phyloP scores from a whole-genome alignment of 2,329 filamentous ascomycete species.

The Penicillium digitatum region DNA sequence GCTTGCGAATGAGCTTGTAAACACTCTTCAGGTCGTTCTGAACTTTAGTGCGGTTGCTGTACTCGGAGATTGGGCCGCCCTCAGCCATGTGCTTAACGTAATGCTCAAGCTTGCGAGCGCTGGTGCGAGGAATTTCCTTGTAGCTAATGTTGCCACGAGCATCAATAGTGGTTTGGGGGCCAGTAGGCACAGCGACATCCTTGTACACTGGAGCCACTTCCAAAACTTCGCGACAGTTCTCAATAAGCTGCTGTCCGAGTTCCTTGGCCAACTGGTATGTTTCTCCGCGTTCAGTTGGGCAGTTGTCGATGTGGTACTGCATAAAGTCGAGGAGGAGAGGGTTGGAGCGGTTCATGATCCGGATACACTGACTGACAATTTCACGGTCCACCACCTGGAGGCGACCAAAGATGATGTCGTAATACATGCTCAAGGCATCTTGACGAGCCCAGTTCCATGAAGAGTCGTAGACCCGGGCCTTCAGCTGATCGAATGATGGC shows the following conservation, averaged over 20 bases:
- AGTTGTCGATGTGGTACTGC: slow-evolving; percentile 99
- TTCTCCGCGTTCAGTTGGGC: slow-evolving; percentile 91
- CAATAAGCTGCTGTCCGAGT: slow-evolving; percentile 86
- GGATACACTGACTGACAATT: slow-evolving; percentile 97
- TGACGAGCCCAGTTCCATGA: slow-evolving; percentile 99
- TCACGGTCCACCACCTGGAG: slow-evolving; percentile 91
- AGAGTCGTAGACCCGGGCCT: slow-evolving; percentile 94
- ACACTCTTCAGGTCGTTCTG: slow-evolving; percentile 92
- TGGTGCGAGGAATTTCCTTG: slow-evolving; percentile 77
- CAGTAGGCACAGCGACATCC: slow-evolving; percentile 88
- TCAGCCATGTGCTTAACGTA: slow-evolving; percentile 99
- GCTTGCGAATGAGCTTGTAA: slow-evolving; percentile 97
- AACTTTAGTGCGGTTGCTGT: slow-evolving; percentile 96
- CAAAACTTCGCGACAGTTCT: slow-evolving; percentile 94
- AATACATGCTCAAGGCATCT: slow-evolving; percentile 97
- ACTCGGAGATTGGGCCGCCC: slow-evolving; percentile 96
- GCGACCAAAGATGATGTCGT: slow-evolving; percentile 95
- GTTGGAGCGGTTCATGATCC: slow-evolving; percentile 98
- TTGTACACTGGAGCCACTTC: slow-evolving; percentile 85
- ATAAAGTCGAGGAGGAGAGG: slow-evolving; percentile 95
- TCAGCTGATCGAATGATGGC: slow-evolving; percentile 86
- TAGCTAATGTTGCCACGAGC: slow-evolving; percentile 89
- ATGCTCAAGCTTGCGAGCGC: slow-evolving; percentile 94
- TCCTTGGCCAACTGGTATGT: slow-evolving; percentile 98
- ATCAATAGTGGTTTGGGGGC: slow-evolving; percentile 87